These are phyloP conservation scores for Melaleuca quinquenervia DNA, from an alignment of 345 rosid species.

Conservation along the genomic window DNA sequence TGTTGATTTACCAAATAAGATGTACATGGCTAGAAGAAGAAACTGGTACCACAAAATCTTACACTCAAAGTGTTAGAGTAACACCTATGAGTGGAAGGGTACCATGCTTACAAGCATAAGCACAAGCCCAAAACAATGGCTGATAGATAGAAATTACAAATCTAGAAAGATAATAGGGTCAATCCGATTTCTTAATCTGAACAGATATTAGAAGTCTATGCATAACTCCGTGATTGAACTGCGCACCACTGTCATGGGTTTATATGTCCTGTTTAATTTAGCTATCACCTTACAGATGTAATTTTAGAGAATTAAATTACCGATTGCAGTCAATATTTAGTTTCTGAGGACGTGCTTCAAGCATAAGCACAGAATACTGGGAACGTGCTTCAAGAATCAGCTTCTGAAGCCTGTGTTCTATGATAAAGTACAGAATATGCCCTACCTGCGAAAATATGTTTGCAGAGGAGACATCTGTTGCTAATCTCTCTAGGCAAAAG, in stretches of 20 bases:
- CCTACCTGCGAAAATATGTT: neutral
- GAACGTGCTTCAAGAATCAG: neutral
- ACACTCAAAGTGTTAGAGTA: no score
- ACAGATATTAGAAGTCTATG: neutral
- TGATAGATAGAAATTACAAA: no score
- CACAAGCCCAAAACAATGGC: no score
- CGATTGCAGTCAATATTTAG: neutral
- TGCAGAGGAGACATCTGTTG: neutral
- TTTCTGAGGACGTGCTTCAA: neutral
- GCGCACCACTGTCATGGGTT: neutral
- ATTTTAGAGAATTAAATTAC: neutral
- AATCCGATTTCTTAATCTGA: neutral
- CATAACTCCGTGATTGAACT: neutral
- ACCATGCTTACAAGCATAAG: no score
- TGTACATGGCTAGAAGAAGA: no score
- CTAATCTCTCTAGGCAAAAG: neutral
- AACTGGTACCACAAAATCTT: no score
- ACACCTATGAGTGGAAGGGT: no score
- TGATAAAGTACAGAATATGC: neutral
- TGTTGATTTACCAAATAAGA: no score
- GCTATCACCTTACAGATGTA: neutral
- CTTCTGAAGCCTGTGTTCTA: neutral
- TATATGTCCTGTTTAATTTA: neutral
- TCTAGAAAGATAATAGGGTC: no score
- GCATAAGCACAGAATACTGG: neutral